Conservation (phyloP, 202 grass and related monocot genomes). For the Carex arenaria region DNA sequence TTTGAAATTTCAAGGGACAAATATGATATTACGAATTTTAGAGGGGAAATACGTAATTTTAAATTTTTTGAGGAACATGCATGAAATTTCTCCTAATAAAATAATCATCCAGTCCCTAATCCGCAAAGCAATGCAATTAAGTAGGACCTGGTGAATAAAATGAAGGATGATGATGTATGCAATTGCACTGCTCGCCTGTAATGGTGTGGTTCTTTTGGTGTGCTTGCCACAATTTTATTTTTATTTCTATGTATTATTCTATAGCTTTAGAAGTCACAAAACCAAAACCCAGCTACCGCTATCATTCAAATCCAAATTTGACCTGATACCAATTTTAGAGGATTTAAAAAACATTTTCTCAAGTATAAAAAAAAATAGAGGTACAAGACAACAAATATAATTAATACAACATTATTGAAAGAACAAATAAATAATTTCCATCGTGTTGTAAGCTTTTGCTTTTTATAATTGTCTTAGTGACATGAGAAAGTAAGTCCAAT, state of each 20-base stretch:
- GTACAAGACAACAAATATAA: not conserved
- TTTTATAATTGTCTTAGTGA: not conserved
- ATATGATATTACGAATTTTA: no score
- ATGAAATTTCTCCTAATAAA: no score
- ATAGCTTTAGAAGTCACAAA: not conserved
- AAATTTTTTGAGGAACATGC: no score
- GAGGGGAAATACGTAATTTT: no score
- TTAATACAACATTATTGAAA: not conserved
- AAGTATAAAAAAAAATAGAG: not conserved
- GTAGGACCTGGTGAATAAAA: not conserved
- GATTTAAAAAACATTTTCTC: not conserved
- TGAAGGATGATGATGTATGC: not conserved
- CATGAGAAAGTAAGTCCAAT: not conserved
- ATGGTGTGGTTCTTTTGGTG: not conserved
- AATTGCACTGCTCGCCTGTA: not conserved
- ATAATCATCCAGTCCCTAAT: no score
- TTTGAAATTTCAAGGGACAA: no score
- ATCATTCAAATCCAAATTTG: not conserved
- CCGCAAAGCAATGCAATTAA: not conserved
- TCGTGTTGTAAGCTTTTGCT: not conserved
- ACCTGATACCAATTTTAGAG: not conserved
- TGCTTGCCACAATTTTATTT: not conserved
- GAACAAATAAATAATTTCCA: not conserved
- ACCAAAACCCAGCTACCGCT: not conserved
- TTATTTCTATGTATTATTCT: not conserved